Base-by-base conservation (phyloP, 2,329 filamentous ascomycete species). In the Colletotrichum sp. region DNA sequence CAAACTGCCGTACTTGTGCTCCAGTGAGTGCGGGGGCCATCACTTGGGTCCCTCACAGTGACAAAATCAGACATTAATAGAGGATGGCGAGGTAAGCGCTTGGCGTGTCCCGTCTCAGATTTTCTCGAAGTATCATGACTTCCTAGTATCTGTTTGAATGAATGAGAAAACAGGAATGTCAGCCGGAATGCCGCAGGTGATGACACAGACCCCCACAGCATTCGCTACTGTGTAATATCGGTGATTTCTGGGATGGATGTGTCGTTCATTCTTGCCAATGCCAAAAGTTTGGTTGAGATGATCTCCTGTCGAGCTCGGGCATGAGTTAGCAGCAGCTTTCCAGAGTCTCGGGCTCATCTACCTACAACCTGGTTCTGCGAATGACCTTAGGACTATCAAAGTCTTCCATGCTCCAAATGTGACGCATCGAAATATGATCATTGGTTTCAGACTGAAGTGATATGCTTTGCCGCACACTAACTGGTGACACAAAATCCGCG, bases 401-500 rank as follows among this genome's bases (percentile, higher is more conserved):
- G 44, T 48, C 34, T 36, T 8, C 2, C 34, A 36, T 15, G 13
- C 6, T 36, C 6, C 7, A 16, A 16, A 16, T 4, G 3, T 16
- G 3, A 34, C 32, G 6, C 34, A 36, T 36, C 13, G 15, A 36
- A 48, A 3, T 48, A 6, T 3, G 3, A 7, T 4, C 3, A 48
- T n/a, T 12, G 19, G 3, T 12, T 48, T 7, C 16, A 19, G 16
- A 9, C 16, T 39, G 8, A 8, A 9, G 16, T 16, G 9, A 8
- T 22, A 0, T 1, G 0, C 19, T n/a, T 48, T n/a, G 19, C 39
- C 39, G 9, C 0, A 48, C 1, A n/a, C 19, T n/a, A n/a, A n/a
- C 0, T 5, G 3, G 3, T 1, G 39, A 0, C n/a, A 52, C 11
- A 1, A 52, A 52, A 22, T 2, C 11, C n/a, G n/a, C n/a, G 6